phyloP scores from a whole-genome alignment of 108 stramenopile genomes.

The Aurantiochytrium sp. region DNA sequence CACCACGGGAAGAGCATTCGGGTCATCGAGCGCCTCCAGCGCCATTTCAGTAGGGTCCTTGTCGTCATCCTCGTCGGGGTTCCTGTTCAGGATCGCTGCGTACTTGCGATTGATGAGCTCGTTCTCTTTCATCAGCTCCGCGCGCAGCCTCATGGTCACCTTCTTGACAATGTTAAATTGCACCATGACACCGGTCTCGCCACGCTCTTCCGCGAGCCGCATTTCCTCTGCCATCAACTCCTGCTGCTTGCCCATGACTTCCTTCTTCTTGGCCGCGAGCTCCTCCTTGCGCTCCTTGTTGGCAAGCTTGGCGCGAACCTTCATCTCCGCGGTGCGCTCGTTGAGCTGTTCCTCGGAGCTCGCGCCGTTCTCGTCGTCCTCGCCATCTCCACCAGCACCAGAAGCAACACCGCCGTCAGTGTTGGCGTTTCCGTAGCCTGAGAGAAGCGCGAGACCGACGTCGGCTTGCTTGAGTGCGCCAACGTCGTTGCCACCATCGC shows the following conservation, averaged over 20 bases:
- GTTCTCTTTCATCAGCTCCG: conserved; percentile 12
- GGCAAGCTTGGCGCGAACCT: conserved; percentile 56
- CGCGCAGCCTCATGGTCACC: conserved; percentile 21
- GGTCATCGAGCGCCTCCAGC: conserved; percentile 6
- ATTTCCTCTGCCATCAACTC: conserved; percentile 37
- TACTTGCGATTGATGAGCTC: conserved; percentile 22
- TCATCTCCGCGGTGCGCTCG: conserved; percentile 21
- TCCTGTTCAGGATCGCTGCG: not conserved
- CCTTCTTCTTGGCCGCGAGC: conserved; percentile 40
- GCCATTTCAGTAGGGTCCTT: conserved; percentile 7
- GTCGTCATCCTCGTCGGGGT: not conserved
- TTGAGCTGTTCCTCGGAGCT: not conserved
- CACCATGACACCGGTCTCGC: conserved; percentile 34
- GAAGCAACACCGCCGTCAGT: conserved; percentile 64
- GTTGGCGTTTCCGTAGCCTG: conserved; percentile 46
- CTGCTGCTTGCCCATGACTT: conserved; percentile 36
- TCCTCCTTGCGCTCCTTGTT: conserved; percentile 45
- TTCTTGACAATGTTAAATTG: conserved; percentile 61
- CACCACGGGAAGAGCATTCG: conserved; percentile 48
- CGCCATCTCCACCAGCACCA: conserved; percentile 17
- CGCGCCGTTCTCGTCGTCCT: not conserved
- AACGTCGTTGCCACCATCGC: conserved; percentile 96
- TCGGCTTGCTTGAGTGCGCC: conserved; percentile 92
- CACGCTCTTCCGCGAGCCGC: conserved; percentile 43
- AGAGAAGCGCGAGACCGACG: conserved; percentile 87